Evolutionary conservation across 805 yeast species (phyloP), one percentile per base, ranked within the genome.

Genomic region (Cyberlindnera japonica): DNA sequence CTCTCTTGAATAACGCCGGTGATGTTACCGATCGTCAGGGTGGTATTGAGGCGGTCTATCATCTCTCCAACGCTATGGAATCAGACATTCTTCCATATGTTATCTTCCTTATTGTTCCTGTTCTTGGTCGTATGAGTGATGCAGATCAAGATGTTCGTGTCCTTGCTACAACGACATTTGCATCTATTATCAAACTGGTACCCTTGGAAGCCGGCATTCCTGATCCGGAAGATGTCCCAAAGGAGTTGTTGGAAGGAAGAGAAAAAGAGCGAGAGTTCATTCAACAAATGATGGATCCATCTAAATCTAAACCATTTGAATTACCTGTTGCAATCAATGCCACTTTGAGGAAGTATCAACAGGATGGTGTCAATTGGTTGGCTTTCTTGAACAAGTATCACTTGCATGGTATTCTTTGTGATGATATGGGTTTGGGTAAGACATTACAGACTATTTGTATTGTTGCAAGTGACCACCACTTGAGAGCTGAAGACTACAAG

Each of bases 401-500:
- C 61, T 68, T 93, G 38, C 99, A 93, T 65, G 99, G 99, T 39
- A 91, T 93, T 55, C 69, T 93, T 35, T 93, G 99, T 77, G 99
- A 93, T 61, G 99, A 93, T 78, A 93, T 93, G 99, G 99, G 99
- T 6, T 72, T 93, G 22, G 99, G 99, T 38, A 93, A 93, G 61
- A 93, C 99, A 0, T 71, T 93, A 45, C 99, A 93, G 63, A 90
- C 99, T 0, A 90, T 93, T 56, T 93, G 99, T 65, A 91, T 95
- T 50, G 89, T 93, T 39, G 86, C 99, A 0, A 87, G 97, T 58
- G 99, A 93, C 57, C 99, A 93, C 55, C 86, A 89, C 54, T 53
- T 87, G 49, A 77, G 99, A 49, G 81, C 78, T 10, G 83, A 83
- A 50, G 83, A 81, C 49, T 85, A 71, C 59, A 51, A 61, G 36